Evolutionary conservation across 2,329 filamentous ascomycete species (phyloP), one percentile per base, ranked within the genome.

Genomic region (Arthrobotrys conoides): DNA sequence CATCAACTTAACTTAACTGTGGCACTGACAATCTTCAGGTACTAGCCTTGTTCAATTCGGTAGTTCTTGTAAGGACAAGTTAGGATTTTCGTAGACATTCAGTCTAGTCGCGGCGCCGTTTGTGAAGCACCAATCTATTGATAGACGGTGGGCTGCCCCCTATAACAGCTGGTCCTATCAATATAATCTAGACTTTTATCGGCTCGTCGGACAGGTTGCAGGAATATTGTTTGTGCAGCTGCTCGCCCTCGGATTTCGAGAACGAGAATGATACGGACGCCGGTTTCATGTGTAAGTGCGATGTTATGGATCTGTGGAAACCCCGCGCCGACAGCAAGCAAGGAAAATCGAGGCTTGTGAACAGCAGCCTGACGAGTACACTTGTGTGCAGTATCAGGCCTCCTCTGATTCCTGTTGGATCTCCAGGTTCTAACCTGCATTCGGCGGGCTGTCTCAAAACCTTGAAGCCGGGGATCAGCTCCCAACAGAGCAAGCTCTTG

Each of bases 271-370:
- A 76, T 36, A 70, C 67, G 44, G 53, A 24, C 68, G 59, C 53
- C 68, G 68, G 75, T 78, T 78, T 78, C 75, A 78, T 78, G 75
- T 78, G 75, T 59, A 69, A n/a, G n/a, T n/a, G n/a, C 61, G 36
- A 41, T 67, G 51, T 71, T 77, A 78, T 41, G 44, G 44, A 46
- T 41, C 44, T 6, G 9, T 78, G 63, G 68, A 69, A 65, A 72
- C 12, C 55, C 75, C 68, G 63, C 71, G 46, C 75, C 75, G 68
- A 72, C 67, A 73, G 48, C 51, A 44, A 73, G 48, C 51, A 44
- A 49, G 66, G 18, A 44, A 44, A 49, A 36, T 38, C 24, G 24
- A 66, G 51, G 61, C 70, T 73, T 51, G 36, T 57, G 55, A 55
- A 44, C 22, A 49, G 41, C 44, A 44, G 59, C 30, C 33, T 46